These are phyloP conservation scores for Canavalia ensiformis DNA, from an alignment of 306 rosid genomes.

Conservation along the genomic window DNA sequence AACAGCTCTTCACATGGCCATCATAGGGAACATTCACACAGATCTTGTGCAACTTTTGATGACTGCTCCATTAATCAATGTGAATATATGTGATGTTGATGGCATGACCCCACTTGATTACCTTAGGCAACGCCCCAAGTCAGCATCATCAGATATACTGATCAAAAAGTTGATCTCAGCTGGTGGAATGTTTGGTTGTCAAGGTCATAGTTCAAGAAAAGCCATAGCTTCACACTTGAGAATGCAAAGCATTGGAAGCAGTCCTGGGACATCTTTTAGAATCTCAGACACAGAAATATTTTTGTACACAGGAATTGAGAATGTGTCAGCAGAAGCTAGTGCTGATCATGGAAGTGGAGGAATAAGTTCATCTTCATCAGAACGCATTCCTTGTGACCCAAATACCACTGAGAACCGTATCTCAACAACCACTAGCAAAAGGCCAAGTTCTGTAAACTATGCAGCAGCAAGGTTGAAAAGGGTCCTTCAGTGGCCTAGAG, in stretches of 20 bases:
- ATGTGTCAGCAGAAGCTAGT: constrained; percentile 55
- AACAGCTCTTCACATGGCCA: constrained; percentile 91
- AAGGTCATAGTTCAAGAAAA: constrained; percentile 76
- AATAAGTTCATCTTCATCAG: constrained; percentile 67
- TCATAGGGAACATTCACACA: constrained; percentile 81
- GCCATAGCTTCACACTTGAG: constrained; percentile 87
- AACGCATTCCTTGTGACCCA: constrained; percentile 52
- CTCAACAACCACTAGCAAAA: constrained; percentile 52
- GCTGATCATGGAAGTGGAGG: constrained; percentile 61
- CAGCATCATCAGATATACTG: constrained; percentile 79
- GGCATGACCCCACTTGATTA: constrained; percentile 94
- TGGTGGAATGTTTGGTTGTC: constrained; percentile 85
- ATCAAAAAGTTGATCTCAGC: constrained; percentile 86
- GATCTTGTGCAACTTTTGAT: constrained; percentile 92
- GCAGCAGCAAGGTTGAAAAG: constrained; percentile 74
- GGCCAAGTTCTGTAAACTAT: constrained; percentile 72
- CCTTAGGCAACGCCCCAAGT: constrained; percentile 72
- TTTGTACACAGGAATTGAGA: constrained; percentile 81
- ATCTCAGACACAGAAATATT: constrained; percentile 86
- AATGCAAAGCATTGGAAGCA: constrained; percentile 77
- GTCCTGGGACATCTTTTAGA: constrained; percentile 91
- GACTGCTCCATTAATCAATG: constrained; percentile 72
- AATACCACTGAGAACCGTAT: constrained; percentile 47
- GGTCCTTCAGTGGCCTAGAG: constrained; percentile 74
- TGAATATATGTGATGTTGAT: constrained; percentile 71